phyloP scores from a whole-genome alignment of 2,329 filamentous ascomycete genomes.

The Neocucurbitaria cava region DNA sequence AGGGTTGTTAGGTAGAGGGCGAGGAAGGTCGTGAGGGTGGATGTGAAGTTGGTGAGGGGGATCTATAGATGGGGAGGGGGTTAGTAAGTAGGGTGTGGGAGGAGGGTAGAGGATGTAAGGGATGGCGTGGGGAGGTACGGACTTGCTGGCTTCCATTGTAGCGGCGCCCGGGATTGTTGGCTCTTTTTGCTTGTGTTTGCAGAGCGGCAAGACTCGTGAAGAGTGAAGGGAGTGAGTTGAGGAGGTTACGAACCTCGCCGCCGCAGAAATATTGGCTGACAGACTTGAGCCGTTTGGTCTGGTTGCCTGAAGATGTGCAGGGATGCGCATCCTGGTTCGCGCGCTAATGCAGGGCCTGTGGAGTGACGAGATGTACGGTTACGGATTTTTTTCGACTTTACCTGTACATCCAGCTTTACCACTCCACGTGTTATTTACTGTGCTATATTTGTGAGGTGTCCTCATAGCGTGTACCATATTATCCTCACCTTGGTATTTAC shows the following conservation, averaged over 20 bases:
- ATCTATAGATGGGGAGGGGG: slow-evolving; percentile 2
- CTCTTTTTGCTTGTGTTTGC: background rate
- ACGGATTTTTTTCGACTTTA: slow-evolving; percentile 2
- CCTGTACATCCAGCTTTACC: background rate
- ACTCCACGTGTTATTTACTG: background rate
- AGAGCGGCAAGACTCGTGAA: too few species aligned
- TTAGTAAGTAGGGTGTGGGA: slow-evolving; percentile 3
- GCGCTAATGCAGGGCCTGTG: slow-evolving; percentile 24
- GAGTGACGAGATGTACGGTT: background rate
- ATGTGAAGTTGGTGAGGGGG: slow-evolving; percentile 8
- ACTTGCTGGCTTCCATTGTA: slow-evolving; percentile 11
- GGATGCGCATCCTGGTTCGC: slow-evolving; percentile 9
- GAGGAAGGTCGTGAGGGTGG: slow-evolving; percentile 42
- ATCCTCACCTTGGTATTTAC: background rate
- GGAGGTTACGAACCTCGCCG: background rate
- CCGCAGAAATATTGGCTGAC: background rate
- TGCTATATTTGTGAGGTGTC: background rate
- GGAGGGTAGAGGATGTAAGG: background rate
- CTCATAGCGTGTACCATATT: background rate
- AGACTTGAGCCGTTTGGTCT: background rate
- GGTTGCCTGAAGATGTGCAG: slow-evolving; percentile 10
- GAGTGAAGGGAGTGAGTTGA: too few species aligned
- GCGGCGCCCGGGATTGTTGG: background rate
- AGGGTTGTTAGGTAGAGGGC: slow-evolving; percentile 50
- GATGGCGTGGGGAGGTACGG: background rate